These are phyloP conservation scores for Posidonia oceanica DNA, from an alignment of 116 monocot genomes.

Conservation along the genomic window DNA sequence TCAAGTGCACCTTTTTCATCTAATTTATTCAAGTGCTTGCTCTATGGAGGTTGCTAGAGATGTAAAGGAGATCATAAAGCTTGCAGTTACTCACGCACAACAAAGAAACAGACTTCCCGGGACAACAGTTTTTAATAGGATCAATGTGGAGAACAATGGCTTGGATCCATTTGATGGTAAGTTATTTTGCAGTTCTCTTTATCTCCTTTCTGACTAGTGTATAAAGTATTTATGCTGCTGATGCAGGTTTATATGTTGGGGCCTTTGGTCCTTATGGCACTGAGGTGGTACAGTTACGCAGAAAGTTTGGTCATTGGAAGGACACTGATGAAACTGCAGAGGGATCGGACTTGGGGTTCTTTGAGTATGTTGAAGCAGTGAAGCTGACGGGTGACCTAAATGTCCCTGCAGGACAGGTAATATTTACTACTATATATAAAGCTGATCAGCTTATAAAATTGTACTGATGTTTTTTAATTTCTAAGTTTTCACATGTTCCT, in stretches of 20 bases:
- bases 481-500: slow-evolving; percentile 4
- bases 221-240: not conserved
- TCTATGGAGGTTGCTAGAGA: slow-evolving; percentile 50
- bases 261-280: slow-evolving; percentile 85
- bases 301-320: slow-evolving; percentile 81
- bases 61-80: slow-evolving; percentile 56
- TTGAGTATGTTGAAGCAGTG: slow-evolving; percentile 89
- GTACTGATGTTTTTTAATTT: not conserved
- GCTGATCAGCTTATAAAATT: not conserved
- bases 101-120: slow-evolving; percentile 42
- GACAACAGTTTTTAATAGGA: slow-evolving; percentile 59
- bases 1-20: not conserved
- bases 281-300: slow-evolving; percentile 70
- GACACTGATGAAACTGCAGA: slow-evolving; percentile 21
- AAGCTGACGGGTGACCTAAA: slow-evolving; percentile 91
- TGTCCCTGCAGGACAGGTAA: slow-evolving; percentile 89
- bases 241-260: slow-evolving; percentile 79
- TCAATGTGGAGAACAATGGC: slow-evolving; percentile 31
- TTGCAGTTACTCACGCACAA: slow-evolving; percentile 66
- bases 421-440: not conserved
- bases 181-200: slow-evolving; percentile 1
- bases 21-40: not conserved
- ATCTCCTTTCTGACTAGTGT: not conserved
- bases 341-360: slow-evolving; percentile 55
- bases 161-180: slow-evolving; percentile 80